These are phyloP conservation scores for Ceratocystiopsis minuta DNA, from an alignment of 2,329 filamentous ascomycete genomes.

Conservation along the genomic window DNA sequence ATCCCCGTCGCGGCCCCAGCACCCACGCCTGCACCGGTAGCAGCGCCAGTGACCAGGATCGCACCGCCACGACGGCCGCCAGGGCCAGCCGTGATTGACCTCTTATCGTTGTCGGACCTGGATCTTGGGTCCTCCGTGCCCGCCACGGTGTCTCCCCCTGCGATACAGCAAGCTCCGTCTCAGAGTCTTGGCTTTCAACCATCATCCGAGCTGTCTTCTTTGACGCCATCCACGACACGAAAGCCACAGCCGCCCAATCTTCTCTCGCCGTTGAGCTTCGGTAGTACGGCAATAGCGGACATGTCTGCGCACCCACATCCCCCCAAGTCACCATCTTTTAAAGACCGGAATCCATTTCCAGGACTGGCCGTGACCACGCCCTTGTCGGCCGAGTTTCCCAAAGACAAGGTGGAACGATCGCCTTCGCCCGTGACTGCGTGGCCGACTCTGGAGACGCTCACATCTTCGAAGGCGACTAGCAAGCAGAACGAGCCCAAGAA, in stretches of 20 bases:
- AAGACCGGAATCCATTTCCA: conserved; percentile 34
- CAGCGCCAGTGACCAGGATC: background rate
- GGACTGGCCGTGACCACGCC: conserved; percentile 29
- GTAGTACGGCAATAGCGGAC: conserved; percentile 7
- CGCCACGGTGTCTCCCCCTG: too few species aligned
- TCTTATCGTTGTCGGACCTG: conserved; percentile 7
- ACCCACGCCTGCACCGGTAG: background rate
- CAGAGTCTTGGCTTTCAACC: too few species aligned
- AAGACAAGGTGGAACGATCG: conserved; percentile 16
- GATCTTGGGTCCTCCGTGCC: conserved; percentile 1
- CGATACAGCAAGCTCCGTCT: too few species aligned
- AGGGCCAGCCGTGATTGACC: conserved; percentile 5
- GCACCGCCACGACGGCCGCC: too few species aligned
- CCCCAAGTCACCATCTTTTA: conserved; percentile 33
- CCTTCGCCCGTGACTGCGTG: conserved; percentile 27
- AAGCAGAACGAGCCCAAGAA: too few species aligned
- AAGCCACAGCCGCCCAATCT: conserved; percentile 5
- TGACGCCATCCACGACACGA: too few species aligned
- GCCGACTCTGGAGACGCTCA: conserved; percentile 19
- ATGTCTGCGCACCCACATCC: conserved; percentile 23
- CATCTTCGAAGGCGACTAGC: conserved; percentile 19
- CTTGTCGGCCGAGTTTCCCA: conserved; percentile 15
- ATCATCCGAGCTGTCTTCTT: too few species aligned
- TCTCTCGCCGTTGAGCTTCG: conserved; percentile 17
- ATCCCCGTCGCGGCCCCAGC: background rate